phyloP scores from a whole-genome alignment of 2,329 filamentous ascomycete species.

The Sporothrix mexicana region DNA sequence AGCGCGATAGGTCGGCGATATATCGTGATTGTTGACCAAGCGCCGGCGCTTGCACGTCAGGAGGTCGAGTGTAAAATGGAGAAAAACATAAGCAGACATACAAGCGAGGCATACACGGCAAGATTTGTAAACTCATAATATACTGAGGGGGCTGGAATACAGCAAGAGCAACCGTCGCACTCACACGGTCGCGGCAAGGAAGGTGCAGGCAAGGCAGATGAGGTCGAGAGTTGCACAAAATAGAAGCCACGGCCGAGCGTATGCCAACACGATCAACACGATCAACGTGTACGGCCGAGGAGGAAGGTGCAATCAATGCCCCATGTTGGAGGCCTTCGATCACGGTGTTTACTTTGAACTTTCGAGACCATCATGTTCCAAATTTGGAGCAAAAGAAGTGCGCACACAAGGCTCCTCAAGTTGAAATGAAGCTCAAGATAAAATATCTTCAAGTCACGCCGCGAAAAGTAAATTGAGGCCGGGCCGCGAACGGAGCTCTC shows the following conservation, averaged over 20 bases:
- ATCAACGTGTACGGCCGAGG: constrained; percentile 8
- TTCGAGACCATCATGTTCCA: background rate
- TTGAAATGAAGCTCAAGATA: background rate
- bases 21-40: constrained; percentile 11
- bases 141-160: background rate
- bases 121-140: background rate
- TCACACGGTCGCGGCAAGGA: constrained; percentile 10
- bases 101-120: constrained; percentile 17
- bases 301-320: background rate
- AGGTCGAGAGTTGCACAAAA: background rate
- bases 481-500: constrained; percentile 2
- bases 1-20: background rate
- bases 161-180: constrained; percentile 6
- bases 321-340: background rate
- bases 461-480: background rate
- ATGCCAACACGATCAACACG: constrained; percentile 2
- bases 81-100: background rate
- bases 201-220: constrained; percentile 16
- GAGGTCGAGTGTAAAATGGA: background rate
- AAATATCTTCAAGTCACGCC: no score
- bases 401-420: background rate
- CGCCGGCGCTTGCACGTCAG: background rate
- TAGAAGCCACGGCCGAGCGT: constrained; percentile 5
- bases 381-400: background rate
- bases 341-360: background rate